Conservation (phyloP, 208 protist genomes). For the Leishmania gerbilli region DNA sequence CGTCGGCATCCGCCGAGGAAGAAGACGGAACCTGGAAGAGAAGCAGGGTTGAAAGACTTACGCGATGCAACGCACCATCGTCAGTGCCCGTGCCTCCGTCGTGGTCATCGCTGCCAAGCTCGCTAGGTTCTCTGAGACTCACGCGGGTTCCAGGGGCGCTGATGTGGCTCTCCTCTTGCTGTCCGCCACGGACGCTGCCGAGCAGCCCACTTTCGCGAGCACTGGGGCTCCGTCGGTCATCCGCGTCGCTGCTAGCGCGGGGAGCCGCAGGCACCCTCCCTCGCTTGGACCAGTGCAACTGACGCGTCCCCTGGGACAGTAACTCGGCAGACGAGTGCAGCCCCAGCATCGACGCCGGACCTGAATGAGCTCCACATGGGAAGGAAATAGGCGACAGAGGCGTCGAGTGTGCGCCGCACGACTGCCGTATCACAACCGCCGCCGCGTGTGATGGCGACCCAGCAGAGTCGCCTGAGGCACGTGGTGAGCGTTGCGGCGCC, state of each 20-base stretch:
- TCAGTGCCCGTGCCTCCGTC: neutral
- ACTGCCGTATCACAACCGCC: neutral
- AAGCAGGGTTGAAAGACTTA: neutral
- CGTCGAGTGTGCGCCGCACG: neutral
- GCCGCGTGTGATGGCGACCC: neutral
- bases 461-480: neutral
- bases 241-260: neutral
- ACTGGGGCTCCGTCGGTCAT: neutral
- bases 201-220: neutral
- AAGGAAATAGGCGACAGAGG: neutral
- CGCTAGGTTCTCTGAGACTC: neutral
- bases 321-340: neutral
- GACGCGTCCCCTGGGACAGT: neutral
- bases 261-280: neutral
- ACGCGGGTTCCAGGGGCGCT: neutral
- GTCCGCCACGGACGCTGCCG: neutral
- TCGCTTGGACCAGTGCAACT: conserved; percentile 1
- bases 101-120: neutral
- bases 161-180: neutral
- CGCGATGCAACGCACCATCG: neutral
- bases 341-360: neutral
- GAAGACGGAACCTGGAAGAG: neutral
- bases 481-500: neutral
- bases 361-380: neutral
- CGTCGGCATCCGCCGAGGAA: neutral